These are phyloP conservation scores for Gaeumannomyces sp. DNA, from an alignment of 2,329 filamentous ascomycete species.

Conservation along the genomic window DNA sequence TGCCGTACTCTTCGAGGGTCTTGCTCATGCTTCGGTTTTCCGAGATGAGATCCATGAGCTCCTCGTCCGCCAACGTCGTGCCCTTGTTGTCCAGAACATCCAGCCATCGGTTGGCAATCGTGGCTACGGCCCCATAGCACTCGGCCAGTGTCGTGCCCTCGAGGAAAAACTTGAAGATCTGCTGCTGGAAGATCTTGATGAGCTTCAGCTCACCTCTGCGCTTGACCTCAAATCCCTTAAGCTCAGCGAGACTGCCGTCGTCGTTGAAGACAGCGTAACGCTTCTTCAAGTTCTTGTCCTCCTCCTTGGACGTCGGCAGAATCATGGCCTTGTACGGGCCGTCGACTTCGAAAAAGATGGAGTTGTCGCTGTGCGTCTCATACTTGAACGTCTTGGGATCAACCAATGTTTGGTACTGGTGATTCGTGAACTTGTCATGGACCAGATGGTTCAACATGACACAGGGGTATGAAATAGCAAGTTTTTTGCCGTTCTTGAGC, in stretches of 20 bases:
- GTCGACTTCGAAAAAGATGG: conserved; percentile 98
- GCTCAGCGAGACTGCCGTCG: conserved; percentile 86
- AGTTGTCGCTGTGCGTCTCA: conserved; percentile 96
- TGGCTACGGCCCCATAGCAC: conserved; percentile 86
- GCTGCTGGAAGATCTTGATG: conserved; percentile 99
- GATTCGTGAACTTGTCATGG: conserved; percentile 89
- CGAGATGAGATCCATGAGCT: conserved; percentile 98
- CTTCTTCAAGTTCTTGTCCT: conserved; percentile 99
- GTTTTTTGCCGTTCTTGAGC: conserved; percentile 90
- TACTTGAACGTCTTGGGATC: conserved; percentile 80
- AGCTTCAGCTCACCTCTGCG: conserved; percentile 95
- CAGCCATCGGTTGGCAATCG: conserved; percentile 92
- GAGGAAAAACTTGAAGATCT: conserved; percentile 99
- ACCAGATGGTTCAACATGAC: conserved; percentile 99
- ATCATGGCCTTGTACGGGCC: conserved; percentile 98
- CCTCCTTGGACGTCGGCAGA: conserved; percentile 92
- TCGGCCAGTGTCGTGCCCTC: conserved; percentile 83
- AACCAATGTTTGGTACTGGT: conserved; percentile 88
- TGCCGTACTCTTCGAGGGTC: conserved; percentile 90
- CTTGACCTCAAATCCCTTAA: conserved; percentile 98
- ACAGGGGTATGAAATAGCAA: conserved; percentile 95
- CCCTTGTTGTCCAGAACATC: conserved; percentile 90
- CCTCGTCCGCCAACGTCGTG: conserved; percentile 85
- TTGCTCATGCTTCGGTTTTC: conserved; percentile 99
- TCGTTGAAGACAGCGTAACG: conserved; percentile 98